phyloP scores from a whole-genome alignment of 140 eudicot genomes.

The Erigeron philadelphicus region DNA sequence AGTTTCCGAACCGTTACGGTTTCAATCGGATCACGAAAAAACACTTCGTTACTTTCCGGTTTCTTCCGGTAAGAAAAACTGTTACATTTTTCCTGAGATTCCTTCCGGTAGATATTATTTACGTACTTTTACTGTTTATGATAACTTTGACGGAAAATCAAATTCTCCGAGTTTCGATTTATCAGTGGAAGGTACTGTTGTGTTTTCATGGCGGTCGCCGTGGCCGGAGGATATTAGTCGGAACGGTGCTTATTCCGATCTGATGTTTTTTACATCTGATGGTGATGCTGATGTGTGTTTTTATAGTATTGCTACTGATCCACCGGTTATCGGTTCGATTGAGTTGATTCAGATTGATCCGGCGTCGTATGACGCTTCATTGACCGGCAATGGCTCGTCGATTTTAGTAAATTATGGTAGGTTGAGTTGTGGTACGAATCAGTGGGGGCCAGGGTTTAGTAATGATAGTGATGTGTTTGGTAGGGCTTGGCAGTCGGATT shows the following conservation, averaged over 20 bases:
- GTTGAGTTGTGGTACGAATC: conserved; percentile 61
- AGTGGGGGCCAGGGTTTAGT: conserved; percentile 93
- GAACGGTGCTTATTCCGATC: conserved; percentile 76
- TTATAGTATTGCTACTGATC: conserved; percentile 88
- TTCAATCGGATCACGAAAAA: conserved; percentile 56
- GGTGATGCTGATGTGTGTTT: conserved; percentile 67
- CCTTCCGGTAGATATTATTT: conserved; percentile 47
- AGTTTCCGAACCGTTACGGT: conserved; percentile 83
- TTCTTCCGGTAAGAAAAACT: conserved; percentile 78
- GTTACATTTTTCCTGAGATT: conserved; percentile 64
- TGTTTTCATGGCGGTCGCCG: conserved; percentile 84
- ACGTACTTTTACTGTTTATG: conserved; percentile 82
- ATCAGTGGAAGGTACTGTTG: conserved; percentile 67
- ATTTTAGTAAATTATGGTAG: conserved; percentile 82
- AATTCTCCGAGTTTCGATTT: conserved; percentile 81
- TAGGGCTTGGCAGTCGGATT: conserved; percentile 70
- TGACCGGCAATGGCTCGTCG: conserved; percentile 37
- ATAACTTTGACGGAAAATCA: conserved; percentile 72
- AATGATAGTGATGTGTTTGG: conserved; percentile 65
- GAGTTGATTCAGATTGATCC: conserved; percentile 60
- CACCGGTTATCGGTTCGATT: conserved; percentile 75
- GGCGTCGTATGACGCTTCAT: conserved; percentile 45
- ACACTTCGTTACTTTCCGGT: conserved; percentile 80
- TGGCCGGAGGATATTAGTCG: conserved; percentile 60
- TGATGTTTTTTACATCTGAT: conserved; percentile 45